Conservation (phyloP, 148 eudicot genomes). For the Talinum fruticosum region DNA sequence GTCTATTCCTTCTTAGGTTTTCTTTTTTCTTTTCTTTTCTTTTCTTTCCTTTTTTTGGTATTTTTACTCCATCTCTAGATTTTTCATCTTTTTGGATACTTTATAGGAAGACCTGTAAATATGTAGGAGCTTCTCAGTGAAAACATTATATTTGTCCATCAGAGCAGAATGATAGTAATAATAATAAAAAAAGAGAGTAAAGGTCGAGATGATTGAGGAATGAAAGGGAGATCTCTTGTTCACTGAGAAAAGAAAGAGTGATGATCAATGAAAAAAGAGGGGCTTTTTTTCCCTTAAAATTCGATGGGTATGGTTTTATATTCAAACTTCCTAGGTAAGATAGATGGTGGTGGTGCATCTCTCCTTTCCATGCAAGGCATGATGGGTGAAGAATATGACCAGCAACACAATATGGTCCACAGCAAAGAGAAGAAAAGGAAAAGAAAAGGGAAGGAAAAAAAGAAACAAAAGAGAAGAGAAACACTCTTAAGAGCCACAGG, state of each 20-base stretch:
- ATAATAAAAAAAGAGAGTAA: slow-evolving; percentile 21
- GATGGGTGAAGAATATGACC: slow-evolving; percentile 42
- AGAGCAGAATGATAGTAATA: background rate
- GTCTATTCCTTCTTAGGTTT: background rate
- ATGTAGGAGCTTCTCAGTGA: background rate
- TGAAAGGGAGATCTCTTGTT: slow-evolving; percentile 70
- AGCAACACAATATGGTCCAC: slow-evolving; percentile 38
- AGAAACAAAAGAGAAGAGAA: background rate
- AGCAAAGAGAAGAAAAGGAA: background rate
- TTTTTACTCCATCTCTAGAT: background rate
- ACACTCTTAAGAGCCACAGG: slow-evolving; percentile 1
- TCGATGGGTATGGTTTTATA: background rate
- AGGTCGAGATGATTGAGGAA: slow-evolving; percentile 54
- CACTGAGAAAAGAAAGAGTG: slow-evolving; percentile 37
- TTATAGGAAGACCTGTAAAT: slow-evolving; percentile 11
- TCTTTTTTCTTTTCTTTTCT: background rate
- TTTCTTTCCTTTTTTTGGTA: background rate
- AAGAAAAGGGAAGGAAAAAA: background rate
- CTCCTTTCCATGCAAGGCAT: slow-evolving; percentile 71
- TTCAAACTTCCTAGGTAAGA: slow-evolving; percentile 19
- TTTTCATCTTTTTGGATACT: background rate
- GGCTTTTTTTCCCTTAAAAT: background rate
- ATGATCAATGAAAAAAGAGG: slow-evolving; percentile 13
- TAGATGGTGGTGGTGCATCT: slow-evolving; percentile 42
- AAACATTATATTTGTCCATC: background rate